phyloP scores from a whole-genome alignment of 768 basidiomycete species.

The Psilocybe azurescens region DNA sequence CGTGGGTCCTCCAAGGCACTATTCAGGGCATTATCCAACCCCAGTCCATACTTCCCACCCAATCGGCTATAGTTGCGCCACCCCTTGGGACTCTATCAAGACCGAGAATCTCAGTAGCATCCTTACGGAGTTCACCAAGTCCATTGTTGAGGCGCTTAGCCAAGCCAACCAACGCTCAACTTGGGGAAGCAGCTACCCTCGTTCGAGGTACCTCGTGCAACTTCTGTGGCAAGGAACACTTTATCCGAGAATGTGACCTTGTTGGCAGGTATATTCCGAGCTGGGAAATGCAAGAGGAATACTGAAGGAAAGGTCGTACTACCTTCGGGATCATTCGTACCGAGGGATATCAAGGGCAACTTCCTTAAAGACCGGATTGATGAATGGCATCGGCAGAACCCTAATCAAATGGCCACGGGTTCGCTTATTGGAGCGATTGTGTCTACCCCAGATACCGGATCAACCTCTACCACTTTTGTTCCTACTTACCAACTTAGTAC shows the following conservation, averaged over 20 bases:
- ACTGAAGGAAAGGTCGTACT: slow-evolving; percentile 28
- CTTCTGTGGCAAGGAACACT: slow-evolving; percentile 29
- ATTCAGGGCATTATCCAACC: not conserved
- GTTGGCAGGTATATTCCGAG: slow-evolving; percentile 24
- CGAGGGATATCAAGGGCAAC: slow-evolving; percentile 13
- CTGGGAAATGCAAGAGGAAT: slow-evolving; percentile 28
- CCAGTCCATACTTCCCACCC: no score
- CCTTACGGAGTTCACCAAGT: slow-evolving; percentile 15
- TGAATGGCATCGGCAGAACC: slow-evolving; percentile 24
- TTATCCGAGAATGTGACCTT: slow-evolving; percentile 25
- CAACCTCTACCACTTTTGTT: not conserved
- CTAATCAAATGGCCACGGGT: slow-evolving; percentile 13
- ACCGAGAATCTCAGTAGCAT: slow-evolving; percentile 6
- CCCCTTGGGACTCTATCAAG: slow-evolving; percentile 1
- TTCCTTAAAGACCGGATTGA: slow-evolving; percentile 17
- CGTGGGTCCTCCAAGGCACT: slow-evolving; percentile 20
- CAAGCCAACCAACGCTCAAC: not conserved
- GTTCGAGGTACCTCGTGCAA: slow-evolving; percentile 7
- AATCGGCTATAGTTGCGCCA: not conserved
- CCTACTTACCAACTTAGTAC: slow-evolving; percentile 5
- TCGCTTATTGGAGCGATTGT: not conserved
- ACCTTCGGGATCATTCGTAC: slow-evolving; percentile 27
- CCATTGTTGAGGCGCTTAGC: slow-evolving; percentile 12
- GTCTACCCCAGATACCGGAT: not conserved
- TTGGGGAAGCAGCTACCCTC: not conserved